phyloP scores from a whole-genome alignment of 441 rosid genomes.

The Theobroma grandiflorum region DNA sequence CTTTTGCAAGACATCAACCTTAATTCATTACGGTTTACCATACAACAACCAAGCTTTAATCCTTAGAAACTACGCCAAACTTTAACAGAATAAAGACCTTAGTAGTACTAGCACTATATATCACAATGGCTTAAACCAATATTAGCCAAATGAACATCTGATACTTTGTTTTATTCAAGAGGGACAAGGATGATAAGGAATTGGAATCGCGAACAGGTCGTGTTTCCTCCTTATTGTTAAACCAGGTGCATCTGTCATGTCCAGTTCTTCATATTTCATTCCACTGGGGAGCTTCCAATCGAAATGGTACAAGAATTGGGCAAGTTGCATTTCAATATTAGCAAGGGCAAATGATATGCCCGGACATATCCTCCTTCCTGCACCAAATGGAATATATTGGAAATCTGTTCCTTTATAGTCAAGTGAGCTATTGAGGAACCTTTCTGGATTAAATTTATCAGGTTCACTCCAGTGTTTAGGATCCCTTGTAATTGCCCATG shows the following conservation, averaged over 20 bases:
- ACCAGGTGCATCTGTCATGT: conserved; percentile 32
- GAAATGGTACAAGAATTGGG: conserved; percentile 43
- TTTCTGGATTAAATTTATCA: conserved; percentile 38
- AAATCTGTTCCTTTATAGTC: conserved; percentile 39
- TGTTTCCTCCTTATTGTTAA: conserved; percentile 25
- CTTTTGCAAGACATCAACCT: no score
- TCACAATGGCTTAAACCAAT: neutral
- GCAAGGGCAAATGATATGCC: conserved; percentile 30
- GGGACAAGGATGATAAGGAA: neutral
- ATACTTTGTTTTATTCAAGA: neutral
- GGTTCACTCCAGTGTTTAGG: conserved; percentile 35
- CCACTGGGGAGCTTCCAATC: conserved; percentile 50
- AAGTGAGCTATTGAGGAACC: conserved; percentile 30
- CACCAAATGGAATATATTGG: conserved; percentile 39
- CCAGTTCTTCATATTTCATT: conserved; percentile 35
- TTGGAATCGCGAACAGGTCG: conserved; percentile 27
- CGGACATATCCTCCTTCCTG: conserved; percentile 46
- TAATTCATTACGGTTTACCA: no score
- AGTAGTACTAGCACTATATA: neutral
- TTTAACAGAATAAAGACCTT: no score
- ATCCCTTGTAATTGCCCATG: conserved; percentile 54
- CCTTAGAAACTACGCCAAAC: no score
- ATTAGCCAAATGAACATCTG: neutral
- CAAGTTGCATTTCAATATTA: conserved; percentile 27
- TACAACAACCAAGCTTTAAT: no score